phyloP scores from a whole-genome alignment of 176 grass and related monocot species.

The Tillandsia fasciculata region DNA sequence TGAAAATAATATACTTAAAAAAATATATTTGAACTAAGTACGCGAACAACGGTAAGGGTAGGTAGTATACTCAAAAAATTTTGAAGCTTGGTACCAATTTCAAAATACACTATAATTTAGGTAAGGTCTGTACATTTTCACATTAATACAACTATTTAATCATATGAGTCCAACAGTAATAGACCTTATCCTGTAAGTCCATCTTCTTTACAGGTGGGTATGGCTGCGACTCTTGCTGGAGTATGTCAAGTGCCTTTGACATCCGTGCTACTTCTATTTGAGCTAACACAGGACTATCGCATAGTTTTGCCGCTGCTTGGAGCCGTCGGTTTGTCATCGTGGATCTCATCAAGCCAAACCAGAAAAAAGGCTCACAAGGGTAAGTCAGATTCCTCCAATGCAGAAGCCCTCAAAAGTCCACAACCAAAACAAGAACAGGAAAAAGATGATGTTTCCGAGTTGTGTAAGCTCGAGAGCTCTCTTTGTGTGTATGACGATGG shows the following conservation, averaged over 20 bases:
- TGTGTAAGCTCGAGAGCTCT: slow-evolving; percentile 71
- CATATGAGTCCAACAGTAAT: too few relatives aligned
- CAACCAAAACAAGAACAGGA: slow-evolving; percentile 18
- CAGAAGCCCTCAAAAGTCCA: slow-evolving; percentile 21
- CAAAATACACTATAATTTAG: too few relatives aligned
- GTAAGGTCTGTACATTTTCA: too few relatives aligned
- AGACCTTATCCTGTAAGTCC: background rate
- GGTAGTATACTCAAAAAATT: too few relatives aligned
- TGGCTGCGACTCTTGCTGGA: slow-evolving; percentile 90
- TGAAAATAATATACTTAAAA: too few relatives aligned
- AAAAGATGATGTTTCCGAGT: slow-evolving; percentile 15
- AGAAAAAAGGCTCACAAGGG: slow-evolving; percentile 36
- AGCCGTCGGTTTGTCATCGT: slow-evolving; percentile 91
- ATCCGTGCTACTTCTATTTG: slow-evolving; percentile 86
- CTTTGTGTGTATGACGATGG: slow-evolving; percentile 52
- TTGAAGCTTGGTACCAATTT: too few relatives aligned
- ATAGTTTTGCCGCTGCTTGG: slow-evolving; percentile 95
- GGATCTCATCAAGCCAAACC: slow-evolving; percentile 69
- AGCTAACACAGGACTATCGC: slow-evolving; percentile 86
- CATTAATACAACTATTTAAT: slow-evolving; percentile 12
- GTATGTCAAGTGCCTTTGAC: slow-evolving; percentile 93
- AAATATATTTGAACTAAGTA: too few relatives aligned
- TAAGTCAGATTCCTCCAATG: slow-evolving; percentile 17
- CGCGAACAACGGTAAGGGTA: too few relatives aligned
- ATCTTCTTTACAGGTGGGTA: slow-evolving; percentile 60